A percentile compares a stretch with the other conserved stretches of the same genome.
Conservation (phyloP, 352 stramenopile species). For the Globisporangium yorkense region DNA sequence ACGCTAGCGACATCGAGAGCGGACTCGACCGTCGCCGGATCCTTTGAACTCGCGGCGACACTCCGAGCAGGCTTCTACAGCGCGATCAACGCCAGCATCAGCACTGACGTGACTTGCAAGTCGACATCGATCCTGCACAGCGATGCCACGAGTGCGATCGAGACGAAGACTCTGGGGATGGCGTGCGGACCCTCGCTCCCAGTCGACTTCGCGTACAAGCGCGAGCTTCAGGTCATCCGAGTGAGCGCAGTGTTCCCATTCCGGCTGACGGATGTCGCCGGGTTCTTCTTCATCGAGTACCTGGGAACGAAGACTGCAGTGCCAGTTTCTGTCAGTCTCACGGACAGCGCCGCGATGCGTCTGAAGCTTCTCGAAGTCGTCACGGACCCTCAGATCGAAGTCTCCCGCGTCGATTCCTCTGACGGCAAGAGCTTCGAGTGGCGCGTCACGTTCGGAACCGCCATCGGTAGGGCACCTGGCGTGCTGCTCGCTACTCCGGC, state of each 20-base stretch:
- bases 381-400: slow-evolving; percentile 6
- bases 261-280: slow-evolving; percentile 3
- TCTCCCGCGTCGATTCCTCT: slow-evolving; percentile 7
- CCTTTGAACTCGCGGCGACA: slow-evolving; percentile 3
- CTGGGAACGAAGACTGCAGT: neutral
- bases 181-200: slow-evolving; percentile 1
- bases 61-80: slow-evolving; percentile 6
- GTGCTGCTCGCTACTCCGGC: neutral
- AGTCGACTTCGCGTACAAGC: neutral
- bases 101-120: slow-evolving; percentile 1
- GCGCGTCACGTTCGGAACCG: slow-evolving; percentile 13
- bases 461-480: neutral
- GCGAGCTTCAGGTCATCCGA: slow-evolving; percentile 9
- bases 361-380: slow-evolving; percentile 12
- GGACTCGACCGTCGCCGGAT: slow-evolving; percentile 2
- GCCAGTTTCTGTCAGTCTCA: slow-evolving; percentile 3
- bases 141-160: slow-evolving; percentile 2
- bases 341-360: slow-evolving; percentile 5
- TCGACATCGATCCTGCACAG: slow-evolving; percentile 3
- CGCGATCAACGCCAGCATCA: slow-evolving; percentile 1
- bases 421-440: slow-evolving; percentile 14
- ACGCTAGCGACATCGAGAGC: slow-evolving; percentile 5
- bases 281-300: slow-evolving; percentile 5
- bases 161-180: slow-evolving; percentile 6
- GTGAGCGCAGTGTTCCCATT: slow-evolving; percentile 7